phyloP scores from a whole-genome alignment of 83 land plant species.

The Diphasiastrum complanatum region DNA sequence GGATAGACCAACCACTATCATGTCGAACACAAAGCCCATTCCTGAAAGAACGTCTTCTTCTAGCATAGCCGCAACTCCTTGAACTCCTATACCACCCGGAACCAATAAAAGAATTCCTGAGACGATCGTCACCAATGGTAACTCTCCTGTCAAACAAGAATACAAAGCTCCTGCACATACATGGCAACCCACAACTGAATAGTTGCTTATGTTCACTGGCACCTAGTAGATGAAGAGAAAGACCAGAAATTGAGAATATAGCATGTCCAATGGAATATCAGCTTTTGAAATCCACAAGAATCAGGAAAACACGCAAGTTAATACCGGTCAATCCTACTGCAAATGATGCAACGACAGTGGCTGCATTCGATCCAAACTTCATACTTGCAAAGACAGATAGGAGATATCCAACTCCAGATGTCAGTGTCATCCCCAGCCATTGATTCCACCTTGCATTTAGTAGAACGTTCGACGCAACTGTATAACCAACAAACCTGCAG shows the following conservation, averaged over 20 bases:
- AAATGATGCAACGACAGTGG: slow-evolving; percentile 33
- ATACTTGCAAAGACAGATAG: slow-evolving; percentile 14
- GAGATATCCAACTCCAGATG: slow-evolving; percentile 31
- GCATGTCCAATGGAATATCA: too few relatives aligned
- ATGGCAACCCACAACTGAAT: too few relatives aligned
- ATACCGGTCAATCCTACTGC: slow-evolving; percentile 39
- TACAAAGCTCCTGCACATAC: slow-evolving; percentile 25
- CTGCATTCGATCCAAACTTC: slow-evolving; percentile 27
- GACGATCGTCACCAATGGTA: slow-evolving; percentile 32
- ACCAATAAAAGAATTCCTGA: slow-evolving; percentile 33
- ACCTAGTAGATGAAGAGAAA: neutral
- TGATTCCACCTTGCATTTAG: slow-evolving; percentile 29
- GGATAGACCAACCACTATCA: slow-evolving; percentile 35
- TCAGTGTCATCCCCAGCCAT: slow-evolving; percentile 38
- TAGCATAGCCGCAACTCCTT: slow-evolving; percentile 34
- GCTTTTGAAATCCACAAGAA: neutral
- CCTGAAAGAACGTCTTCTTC: slow-evolving; percentile 34
- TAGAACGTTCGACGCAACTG: slow-evolving; percentile 28
- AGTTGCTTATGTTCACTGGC: too few relatives aligned
- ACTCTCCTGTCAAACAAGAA: slow-evolving; percentile 30
- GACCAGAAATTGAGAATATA: neutral
- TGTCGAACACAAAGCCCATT: slow-evolving; percentile 38
- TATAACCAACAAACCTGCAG: slow-evolving; percentile 33
- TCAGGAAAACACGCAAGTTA: neutral
- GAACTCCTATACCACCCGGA: slow-evolving; percentile 35